phyloP scores from a whole-genome alignment of 2,329 filamentous ascomycete species.

The Aspergillus sp. region DNA sequence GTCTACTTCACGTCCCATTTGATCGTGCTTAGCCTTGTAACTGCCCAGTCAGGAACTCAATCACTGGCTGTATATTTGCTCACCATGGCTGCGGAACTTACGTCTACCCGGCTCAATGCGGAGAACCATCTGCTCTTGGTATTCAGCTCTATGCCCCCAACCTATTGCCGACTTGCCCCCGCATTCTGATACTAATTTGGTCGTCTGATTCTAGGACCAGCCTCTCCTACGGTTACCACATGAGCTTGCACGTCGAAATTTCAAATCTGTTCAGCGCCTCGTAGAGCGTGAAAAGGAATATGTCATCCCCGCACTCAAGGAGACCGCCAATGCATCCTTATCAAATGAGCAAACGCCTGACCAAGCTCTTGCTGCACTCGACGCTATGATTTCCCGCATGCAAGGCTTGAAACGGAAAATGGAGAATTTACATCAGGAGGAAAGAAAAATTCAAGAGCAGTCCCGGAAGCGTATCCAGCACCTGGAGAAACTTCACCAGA shows the following conservation, averaged over 20 bases:
- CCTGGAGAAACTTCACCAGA: conserved; percentile 75
- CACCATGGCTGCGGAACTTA: conserved; percentile 46
- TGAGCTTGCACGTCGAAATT: conserved; percentile 91
- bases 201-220: conserved; percentile 67
- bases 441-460: conserved; percentile 73
- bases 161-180: neutral
- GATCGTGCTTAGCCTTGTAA: neutral
- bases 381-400: conserved; percentile 82
- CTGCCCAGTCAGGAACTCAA: neutral
- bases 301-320: conserved; percentile 51
- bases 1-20: neutral
- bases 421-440: conserved; percentile 73
- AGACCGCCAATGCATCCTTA: conserved; percentile 63
- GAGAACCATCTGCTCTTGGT: conserved; percentile 54
- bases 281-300: conserved; percentile 52
- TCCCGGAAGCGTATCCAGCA: conserved; percentile 76
- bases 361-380: conserved; percentile 76
- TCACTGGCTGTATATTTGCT: neutral
- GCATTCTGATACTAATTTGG: conserved; percentile 6
- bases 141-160: conserved; percentile 20
- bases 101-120: conserved; percentile 51
- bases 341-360: conserved; percentile 63
- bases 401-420: conserved; percentile 88
- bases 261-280: conserved; percentile 67
- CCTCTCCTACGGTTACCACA: conserved; percentile 88